Percentiles rank a stretch among this genome's conserved stretches.
Conservation (phyloP, 2,329 filamentous ascomycete genomes). For the Aspergillus versicolor region DNA sequence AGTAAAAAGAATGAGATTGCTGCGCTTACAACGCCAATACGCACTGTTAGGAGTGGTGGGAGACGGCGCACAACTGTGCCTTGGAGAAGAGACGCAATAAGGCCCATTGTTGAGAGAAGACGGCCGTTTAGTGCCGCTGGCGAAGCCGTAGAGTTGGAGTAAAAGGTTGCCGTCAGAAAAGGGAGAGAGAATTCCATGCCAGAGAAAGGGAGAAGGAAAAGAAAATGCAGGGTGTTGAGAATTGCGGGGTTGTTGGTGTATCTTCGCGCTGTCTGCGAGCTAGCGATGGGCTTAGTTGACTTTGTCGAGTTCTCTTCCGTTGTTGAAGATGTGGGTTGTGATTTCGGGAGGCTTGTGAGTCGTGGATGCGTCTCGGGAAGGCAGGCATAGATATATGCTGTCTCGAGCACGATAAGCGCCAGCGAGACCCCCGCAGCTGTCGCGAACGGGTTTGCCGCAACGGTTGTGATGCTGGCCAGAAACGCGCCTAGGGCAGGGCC, state of each 20-base stretch:
- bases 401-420: constrained; percentile 80
- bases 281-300: background rate
- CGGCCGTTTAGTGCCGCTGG: constrained; percentile 74
- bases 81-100: constrained; percentile 89
- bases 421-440: constrained; percentile 87
- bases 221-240: constrained; percentile 81
- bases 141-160: constrained; percentile 61
- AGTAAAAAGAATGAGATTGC: constrained; percentile 79
- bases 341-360: constrained; percentile 49
- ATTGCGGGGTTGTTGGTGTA: constrained; percentile 80
- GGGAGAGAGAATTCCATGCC: constrained; percentile 97
- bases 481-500: constrained; percentile 89
- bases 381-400: constrained; percentile 76
- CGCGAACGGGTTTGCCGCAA: constrained; percentile 89
- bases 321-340: constrained; percentile 21
- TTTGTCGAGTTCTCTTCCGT: background rate
- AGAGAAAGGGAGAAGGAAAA: constrained; percentile 94
- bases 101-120: constrained; percentile 84
- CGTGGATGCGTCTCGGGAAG: constrained; percentile 79
- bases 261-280: constrained; percentile 29
- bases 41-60: constrained; percentile 75
- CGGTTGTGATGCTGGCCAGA: constrained; percentile 71
- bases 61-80: constrained; percentile 86
- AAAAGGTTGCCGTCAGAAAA: constrained; percentile 96
- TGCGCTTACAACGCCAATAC: constrained; percentile 74